These are phyloP conservation scores for Picea mariana DNA, from an alignment of 83 land plant genomes.

Conservation along the genomic window DNA sequence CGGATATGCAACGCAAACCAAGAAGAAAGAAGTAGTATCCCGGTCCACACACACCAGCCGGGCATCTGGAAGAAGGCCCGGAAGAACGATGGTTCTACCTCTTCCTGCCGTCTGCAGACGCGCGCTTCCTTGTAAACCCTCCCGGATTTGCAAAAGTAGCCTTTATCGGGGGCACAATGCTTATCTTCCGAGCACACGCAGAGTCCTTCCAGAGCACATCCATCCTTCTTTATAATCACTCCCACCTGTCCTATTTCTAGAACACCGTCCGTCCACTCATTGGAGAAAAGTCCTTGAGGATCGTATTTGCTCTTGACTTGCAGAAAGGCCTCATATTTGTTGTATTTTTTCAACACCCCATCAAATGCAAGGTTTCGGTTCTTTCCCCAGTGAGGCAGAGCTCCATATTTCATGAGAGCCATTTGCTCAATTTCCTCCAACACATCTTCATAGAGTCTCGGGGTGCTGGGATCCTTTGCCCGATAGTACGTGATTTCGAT, in stretches of 20 bases:
- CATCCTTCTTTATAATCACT: too few species aligned
- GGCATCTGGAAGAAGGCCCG: too few species aligned
- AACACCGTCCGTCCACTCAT: constrained; percentile 4
- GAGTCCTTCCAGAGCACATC: constrained; percentile 48
- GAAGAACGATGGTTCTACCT: too few species aligned
- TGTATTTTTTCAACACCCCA: constrained; percentile 24
- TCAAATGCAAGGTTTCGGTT: constrained; percentile 64
- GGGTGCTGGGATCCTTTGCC: background rate
- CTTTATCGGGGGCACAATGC: constrained; percentile 41
- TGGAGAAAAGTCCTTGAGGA: too few species aligned
- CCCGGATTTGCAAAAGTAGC: too few species aligned
- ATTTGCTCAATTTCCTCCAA: constrained; percentile 81
- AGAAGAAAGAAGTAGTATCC: too few species aligned
- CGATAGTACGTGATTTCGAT: constrained; percentile 62
- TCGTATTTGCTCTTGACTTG: background rate
- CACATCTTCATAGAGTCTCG: constrained; percentile 65
- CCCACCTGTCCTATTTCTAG: constrained; percentile 4
- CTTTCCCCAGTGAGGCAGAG: constrained; percentile 85
- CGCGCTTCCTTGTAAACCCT: constrained; percentile 19
- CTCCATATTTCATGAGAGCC: constrained; percentile 63
- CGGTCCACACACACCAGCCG: too few species aligned
- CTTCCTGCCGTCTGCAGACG: too few species aligned
- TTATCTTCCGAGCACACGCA: constrained; percentile 64
- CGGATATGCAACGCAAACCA: too few species aligned
- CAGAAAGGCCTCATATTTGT: constrained; percentile 37